These are phyloP conservation scores for Suillus decipiens DNA, from an alignment of 768 basidiomycete genomes.

Conservation along the genomic window DNA sequence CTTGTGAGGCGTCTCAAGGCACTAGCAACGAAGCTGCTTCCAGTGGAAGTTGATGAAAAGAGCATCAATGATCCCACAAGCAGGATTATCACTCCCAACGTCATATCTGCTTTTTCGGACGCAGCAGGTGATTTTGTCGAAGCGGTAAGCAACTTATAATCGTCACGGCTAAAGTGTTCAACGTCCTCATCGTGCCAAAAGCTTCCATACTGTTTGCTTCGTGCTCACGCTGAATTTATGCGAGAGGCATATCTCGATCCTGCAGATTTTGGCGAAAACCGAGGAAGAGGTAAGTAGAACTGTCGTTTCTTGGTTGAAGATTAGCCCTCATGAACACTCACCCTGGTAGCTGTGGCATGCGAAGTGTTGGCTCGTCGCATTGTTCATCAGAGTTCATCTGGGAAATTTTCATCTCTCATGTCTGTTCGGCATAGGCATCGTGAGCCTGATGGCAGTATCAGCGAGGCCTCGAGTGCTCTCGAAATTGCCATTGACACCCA, in stretches of 20 bases:
- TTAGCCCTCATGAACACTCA: background rate
- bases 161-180: background rate
- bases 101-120: constrained; percentile 72
- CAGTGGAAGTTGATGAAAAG: constrained; percentile 72
- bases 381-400: constrained; percentile 66
- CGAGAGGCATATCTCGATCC: constrained; percentile 80
- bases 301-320: constrained; percentile 1
- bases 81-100: constrained; percentile 78
- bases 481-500: constrained; percentile 93
- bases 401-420: constrained; percentile 70
- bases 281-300: constrained; percentile 63
- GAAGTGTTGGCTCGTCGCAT: constrained; percentile 83
- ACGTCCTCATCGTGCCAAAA: constrained; percentile 25
- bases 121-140: constrained; percentile 89
- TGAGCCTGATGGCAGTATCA: constrained; percentile 74
- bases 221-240: constrained; percentile 78
- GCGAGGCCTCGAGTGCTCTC: constrained; percentile 73
- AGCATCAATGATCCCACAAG: constrained; percentile 76
- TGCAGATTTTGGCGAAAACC: constrained; percentile 86
- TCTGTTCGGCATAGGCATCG: constrained; percentile 72
- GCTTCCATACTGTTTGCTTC: constrained; percentile 82
- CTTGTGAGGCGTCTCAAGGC: constrained; percentile 79
- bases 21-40: constrained; percentile 73
- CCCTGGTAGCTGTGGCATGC: constrained; percentile 65
- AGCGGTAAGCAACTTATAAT: constrained; percentile 53